Conservation (phyloP, 805 yeast genomes). For the Vanderwaltozyma polyspora region DNA sequence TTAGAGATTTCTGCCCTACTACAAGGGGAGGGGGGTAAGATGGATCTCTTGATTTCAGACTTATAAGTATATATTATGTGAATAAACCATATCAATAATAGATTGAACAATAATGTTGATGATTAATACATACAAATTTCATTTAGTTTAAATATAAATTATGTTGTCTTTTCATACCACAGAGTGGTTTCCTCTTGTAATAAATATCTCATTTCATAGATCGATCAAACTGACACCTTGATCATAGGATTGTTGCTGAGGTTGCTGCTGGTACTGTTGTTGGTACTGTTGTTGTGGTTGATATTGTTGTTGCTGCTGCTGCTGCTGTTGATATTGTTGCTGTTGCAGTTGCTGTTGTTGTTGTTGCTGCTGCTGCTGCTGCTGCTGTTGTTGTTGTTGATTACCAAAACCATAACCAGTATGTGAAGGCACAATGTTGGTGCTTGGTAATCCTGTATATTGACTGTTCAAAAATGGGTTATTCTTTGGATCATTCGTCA, state of each 20-base stretch:
- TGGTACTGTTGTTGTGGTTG: too few relatives aligned
- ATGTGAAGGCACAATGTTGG: constrained; percentile 63
- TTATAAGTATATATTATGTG: too few relatives aligned
- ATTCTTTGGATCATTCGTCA: constrained; percentile 26
- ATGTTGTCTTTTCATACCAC: too few relatives aligned
- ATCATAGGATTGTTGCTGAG: constrained; percentile 1
- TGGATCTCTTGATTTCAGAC: too few relatives aligned
- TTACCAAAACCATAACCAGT: constrained; percentile 96
- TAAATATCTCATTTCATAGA: neutral
- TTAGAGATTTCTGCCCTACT: too few relatives aligned
- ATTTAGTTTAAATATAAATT: too few relatives aligned
- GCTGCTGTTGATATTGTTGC: constrained; percentile 29
- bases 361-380: constrained; percentile 7
- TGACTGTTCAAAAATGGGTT: constrained; percentile 48
- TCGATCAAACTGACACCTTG: constrained; percentile 4
- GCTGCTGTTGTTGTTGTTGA: constrained; percentile 29
- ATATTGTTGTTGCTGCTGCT: constrained; percentile 6
- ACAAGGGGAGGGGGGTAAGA: too few relatives aligned
- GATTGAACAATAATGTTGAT: too few relatives aligned
- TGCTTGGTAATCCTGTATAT: constrained; percentile 59
- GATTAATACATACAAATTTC: too few relatives aligned
- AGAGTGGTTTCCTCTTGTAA: too few relatives aligned
- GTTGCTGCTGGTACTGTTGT: constrained; percentile 2
- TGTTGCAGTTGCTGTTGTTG: constrained; percentile 3
- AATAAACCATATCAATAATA: too few relatives aligned